Percentiles rank a stretch among this genome's conserved stretches.
These are phyloP conservation scores for Heliosperma pusillum DNA, from an alignment of 148 eudicot genomes.

Conservation along the genomic window DNA sequence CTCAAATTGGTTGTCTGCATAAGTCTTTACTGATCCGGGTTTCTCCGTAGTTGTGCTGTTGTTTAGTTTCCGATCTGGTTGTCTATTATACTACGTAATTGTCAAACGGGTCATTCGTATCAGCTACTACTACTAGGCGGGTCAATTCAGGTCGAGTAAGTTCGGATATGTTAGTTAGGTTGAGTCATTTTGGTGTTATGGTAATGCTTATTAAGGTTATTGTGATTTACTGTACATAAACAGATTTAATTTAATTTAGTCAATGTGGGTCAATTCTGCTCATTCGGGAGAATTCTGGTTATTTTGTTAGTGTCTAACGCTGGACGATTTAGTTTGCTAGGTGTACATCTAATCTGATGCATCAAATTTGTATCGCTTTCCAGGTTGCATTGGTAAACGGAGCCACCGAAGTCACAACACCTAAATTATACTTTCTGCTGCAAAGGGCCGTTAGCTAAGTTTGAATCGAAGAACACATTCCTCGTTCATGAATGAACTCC, in stretches of 20 bases:
- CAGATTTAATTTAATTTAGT: no score
- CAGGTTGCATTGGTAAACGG: constrained; percentile 8
- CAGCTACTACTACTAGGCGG: no score
- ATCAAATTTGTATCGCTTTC: not conserved
- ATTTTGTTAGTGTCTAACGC: not conserved
- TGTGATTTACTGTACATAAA: no score
- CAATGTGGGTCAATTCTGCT: no score
- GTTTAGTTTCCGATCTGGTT: not conserved
- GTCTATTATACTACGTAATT: not conserved
- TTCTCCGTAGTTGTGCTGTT: not conserved
- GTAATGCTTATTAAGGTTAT: no score
- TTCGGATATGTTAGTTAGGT: no score
- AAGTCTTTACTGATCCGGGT: not conserved
- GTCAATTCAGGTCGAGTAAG: no score
- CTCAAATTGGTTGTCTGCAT: not conserved
- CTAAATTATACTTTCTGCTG: no score
- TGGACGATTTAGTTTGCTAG: not conserved
- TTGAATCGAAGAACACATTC: not conserved
- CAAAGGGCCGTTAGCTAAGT: not conserved
- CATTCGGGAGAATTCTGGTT: no score
- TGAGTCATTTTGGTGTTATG: no score
- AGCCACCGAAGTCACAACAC: not conserved
- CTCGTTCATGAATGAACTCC: constrained; percentile 12
- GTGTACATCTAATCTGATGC: constrained; percentile 1
- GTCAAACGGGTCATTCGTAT: no score